Evolutionary conservation across 2,329 filamentous ascomycete genomes (phyloP).

Genomic region (Penicillium aurantiogriseum): DNA sequence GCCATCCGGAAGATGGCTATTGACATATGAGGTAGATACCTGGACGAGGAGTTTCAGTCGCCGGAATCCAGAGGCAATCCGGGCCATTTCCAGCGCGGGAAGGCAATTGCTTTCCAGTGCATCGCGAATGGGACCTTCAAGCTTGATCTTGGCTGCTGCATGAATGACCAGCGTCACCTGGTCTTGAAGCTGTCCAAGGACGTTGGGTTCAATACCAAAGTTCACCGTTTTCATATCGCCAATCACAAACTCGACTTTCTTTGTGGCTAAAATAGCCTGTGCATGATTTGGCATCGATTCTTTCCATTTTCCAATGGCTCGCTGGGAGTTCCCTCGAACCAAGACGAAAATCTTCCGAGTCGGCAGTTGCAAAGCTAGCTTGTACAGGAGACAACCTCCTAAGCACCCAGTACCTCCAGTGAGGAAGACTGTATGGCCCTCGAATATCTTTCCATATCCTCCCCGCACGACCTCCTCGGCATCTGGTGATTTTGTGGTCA

Average conservation of each 20-base stretch:
- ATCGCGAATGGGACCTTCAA: constrained; percentile 28
- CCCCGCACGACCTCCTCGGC: constrained; percentile 22
- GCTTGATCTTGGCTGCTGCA: constrained; percentile 33
- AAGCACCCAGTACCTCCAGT: constrained; percentile 34
- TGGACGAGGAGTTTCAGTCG: constrained; percentile 31
- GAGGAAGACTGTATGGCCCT: constrained; percentile 30
- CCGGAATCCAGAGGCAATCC: constrained; percentile 27
- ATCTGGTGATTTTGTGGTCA: constrained; percentile 3
- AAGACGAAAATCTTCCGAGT: constrained; percentile 33
- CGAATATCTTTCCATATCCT: constrained; percentile 28
- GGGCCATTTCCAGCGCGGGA: constrained; percentile 30
- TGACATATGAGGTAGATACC: constrained; percentile 33
- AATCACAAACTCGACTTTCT: constrained; percentile 30
- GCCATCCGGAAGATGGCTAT: constrained; percentile 34
- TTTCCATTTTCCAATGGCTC: constrained; percentile 31
- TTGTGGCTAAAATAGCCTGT: constrained; percentile 25
- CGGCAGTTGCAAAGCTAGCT: constrained; percentile 33
- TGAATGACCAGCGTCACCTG: constrained; percentile 36
- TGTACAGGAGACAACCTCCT: constrained; percentile 36
- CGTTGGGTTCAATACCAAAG: constrained; percentile 24
- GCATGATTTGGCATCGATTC: constrained; percentile 31
- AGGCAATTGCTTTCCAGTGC: constrained; percentile 35
- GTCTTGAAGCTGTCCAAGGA: constrained; percentile 21
- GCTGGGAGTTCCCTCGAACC: constrained; percentile 23
- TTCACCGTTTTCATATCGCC: constrained; percentile 29